Conservation (phyloP, 495 filamentous ascomycete species). For the Xylaria acuta region DNA sequence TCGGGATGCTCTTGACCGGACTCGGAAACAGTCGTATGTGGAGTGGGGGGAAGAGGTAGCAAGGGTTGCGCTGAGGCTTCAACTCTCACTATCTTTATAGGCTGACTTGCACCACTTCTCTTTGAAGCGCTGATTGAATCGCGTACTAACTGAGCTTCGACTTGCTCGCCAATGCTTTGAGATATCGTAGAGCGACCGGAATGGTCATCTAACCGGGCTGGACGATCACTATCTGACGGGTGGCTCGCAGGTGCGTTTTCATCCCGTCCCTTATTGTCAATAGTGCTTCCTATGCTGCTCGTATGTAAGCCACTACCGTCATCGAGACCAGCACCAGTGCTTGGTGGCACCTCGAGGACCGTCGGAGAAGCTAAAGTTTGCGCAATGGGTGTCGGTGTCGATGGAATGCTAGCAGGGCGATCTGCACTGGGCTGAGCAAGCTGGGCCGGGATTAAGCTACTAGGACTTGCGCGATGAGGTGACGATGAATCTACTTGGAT, state of each 20-base stretch:
- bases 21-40: not conserved
- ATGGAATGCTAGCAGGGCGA: constrained; percentile 42
- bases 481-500: not conserved
- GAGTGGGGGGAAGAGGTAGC: not conserved
- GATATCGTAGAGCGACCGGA: constrained; percentile 24
- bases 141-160: constrained; percentile 50
- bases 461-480: not conserved
- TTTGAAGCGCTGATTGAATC: constrained; percentile 38
- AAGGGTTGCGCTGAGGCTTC: not conserved
- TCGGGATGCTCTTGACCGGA: not conserved
- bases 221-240: not conserved
- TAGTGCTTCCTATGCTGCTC: not conserved
- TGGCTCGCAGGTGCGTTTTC: not conserved
- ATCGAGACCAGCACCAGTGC: constrained; percentile 63
- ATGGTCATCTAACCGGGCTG: constrained; percentile 24
- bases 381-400: constrained; percentile 54
- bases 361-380: constrained; percentile 48
- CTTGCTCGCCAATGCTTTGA: constrained; percentile 37
- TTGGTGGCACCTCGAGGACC: constrained; percentile 52
- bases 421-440: constrained; percentile 18
- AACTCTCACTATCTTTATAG: not conserved
- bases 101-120: constrained; percentile 6
- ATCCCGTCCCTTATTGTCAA: constrained; percentile 1
- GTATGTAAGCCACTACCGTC: constrained; percentile 45
- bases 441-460: constrained; percentile 7